Percentiles rank a stretch among this genome's conserved stretches.
These are phyloP conservation scores for Laguncularia racemosa DNA, from an alignment of 345 rosid genomes.

Conservation along the genomic window DNA sequence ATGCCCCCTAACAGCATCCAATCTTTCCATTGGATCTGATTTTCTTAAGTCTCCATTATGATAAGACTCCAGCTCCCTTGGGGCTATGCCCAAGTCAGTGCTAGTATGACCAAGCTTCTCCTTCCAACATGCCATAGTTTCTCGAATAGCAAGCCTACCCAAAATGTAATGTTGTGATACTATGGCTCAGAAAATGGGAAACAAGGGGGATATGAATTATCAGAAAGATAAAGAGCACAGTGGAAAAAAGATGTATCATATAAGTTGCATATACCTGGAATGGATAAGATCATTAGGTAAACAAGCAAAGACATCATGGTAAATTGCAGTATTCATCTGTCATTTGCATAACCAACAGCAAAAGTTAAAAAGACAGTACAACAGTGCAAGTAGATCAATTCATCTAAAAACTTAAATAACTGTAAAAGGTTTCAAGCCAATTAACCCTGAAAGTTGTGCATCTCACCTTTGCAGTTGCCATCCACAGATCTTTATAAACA, in stretches of 20 bases:
- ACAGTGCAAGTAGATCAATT: neutral
- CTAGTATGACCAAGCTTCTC: constrained; percentile 82
- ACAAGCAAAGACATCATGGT: constrained; percentile 90
- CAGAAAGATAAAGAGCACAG: constrained; percentile 1
- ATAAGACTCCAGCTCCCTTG: constrained; percentile 56
- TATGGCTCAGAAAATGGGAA: neutral
- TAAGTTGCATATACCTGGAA: constrained; percentile 44
- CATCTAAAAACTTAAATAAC: no score
- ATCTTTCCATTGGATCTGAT: constrained; percentile 60
- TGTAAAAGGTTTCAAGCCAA: neutral
- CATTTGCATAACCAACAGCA: constrained; percentile 8
- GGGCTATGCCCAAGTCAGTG: constrained; percentile 88
- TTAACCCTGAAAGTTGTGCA: neutral
- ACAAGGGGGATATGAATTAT: neutral
- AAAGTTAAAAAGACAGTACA: neutral
- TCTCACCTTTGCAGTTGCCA: constrained; percentile 82
- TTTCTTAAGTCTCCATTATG: constrained; percentile 51
- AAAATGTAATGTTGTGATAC: neutral
- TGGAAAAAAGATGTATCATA: neutral
- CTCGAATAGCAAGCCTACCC: constrained; percentile 59
- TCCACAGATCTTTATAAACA: constrained; percentile 80
- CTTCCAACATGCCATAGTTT: constrained; percentile 56
- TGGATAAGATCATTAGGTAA: constrained; percentile 86
- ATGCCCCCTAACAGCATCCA: constrained; percentile 60
- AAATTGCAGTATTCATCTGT: constrained; percentile 80